Evolutionary conservation across 2,329 filamentous ascomycete species (phyloP).

Genomic region (Sporothrix globosa): DNA sequence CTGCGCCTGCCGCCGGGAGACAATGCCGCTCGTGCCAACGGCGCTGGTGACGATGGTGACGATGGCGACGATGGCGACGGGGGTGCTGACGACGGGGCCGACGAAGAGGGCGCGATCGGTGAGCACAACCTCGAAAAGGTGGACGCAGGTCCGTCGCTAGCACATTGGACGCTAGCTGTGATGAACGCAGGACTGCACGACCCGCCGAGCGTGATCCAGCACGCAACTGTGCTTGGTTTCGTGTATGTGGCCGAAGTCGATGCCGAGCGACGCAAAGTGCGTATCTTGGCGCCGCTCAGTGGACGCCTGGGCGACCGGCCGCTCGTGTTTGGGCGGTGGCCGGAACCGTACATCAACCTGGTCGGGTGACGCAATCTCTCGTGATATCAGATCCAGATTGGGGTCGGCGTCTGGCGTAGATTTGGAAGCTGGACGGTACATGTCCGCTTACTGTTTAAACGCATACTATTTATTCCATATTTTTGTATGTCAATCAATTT

Average conservation of each 20-base stretch:
- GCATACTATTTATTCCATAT: not conserved
- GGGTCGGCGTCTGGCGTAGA: not conserved
- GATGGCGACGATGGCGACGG: not conserved
- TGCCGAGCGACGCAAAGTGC: slow-evolving; percentile 76
- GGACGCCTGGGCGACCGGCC: slow-evolving; percentile 79
- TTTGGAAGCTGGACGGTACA: not conserved
- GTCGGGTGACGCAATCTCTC: slow-evolving; percentile 53
- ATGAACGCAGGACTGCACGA: slow-evolving; percentile 76
- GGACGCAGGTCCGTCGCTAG: slow-evolving; percentile 67
- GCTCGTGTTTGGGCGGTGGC: slow-evolving; percentile 83
- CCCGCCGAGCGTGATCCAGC: slow-evolving; percentile 70
- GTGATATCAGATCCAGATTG: too few relatives aligned
- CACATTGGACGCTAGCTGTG: slow-evolving; percentile 82
- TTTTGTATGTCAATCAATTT: not conserved
- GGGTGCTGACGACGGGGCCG: not conserved
- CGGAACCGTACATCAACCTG: slow-evolving; percentile 79
- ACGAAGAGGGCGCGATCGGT: slow-evolving; percentile 15
- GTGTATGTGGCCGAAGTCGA: slow-evolving; percentile 92
- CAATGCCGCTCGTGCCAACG: not conserved
- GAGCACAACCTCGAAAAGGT: slow-evolving; percentile 60
- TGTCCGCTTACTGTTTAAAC: not conserved
- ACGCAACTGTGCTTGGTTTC: slow-evolving; percentile 87
- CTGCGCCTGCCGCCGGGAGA: slow-evolving; percentile 61
- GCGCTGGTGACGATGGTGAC: not conserved
- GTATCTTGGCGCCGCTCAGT: slow-evolving; percentile 80